Conservation (phyloP, 2,329 filamentous ascomycete genomes). For the Elsinoe arachidis region DNA sequence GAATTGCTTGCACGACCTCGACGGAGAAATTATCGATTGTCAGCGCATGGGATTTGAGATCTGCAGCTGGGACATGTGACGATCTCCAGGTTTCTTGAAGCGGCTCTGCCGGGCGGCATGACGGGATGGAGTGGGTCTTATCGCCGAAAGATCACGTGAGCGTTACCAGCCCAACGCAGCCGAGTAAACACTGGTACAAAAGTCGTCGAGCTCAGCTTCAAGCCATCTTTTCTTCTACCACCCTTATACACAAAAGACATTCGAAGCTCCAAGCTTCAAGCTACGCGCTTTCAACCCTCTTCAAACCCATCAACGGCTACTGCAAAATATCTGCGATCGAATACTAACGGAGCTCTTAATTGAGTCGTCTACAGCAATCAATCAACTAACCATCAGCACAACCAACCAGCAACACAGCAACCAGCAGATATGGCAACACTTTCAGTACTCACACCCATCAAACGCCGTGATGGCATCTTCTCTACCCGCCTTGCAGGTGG, state of each 20-base stretch:
- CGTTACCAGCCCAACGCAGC: slow-evolving; percentile 11
- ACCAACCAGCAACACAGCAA: neutral
- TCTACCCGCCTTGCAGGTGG: slow-evolving; percentile 86
- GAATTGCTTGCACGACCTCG: neutral
- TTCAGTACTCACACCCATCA: slow-evolving; percentile 80
- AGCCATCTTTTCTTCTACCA: slow-evolving; percentile 18
- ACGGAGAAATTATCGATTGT: slow-evolving; percentile 7
- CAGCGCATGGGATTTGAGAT: neutral
- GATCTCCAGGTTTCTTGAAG: neutral
- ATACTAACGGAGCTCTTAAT: slow-evolving; percentile 32
- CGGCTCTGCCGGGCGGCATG: slow-evolving; percentile 7
- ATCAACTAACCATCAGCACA: slow-evolving; percentile 13
- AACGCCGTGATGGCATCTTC: slow-evolving; percentile 91
- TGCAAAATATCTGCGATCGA: slow-evolving; percentile 28
- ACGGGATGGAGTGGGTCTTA: neutral
- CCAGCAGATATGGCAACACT: slow-evolving; percentile 64
- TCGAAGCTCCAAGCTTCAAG: slow-evolving; percentile 19
- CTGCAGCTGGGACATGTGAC: slow-evolving; percentile 7
- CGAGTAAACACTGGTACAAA: slow-evolving; percentile 13
- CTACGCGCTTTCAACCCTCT: slow-evolving; percentile 17
- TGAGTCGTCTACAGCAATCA: slow-evolving; percentile 25
- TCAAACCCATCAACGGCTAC: slow-evolving; percentile 25
- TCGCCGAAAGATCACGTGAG: neutral
- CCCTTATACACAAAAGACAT: slow-evolving; percentile 20
- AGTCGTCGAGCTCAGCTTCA: neutral